Base-by-base conservation (phyloP, 176 grass and related monocot species). In the Ampelocalamus luodianensis region DNA sequence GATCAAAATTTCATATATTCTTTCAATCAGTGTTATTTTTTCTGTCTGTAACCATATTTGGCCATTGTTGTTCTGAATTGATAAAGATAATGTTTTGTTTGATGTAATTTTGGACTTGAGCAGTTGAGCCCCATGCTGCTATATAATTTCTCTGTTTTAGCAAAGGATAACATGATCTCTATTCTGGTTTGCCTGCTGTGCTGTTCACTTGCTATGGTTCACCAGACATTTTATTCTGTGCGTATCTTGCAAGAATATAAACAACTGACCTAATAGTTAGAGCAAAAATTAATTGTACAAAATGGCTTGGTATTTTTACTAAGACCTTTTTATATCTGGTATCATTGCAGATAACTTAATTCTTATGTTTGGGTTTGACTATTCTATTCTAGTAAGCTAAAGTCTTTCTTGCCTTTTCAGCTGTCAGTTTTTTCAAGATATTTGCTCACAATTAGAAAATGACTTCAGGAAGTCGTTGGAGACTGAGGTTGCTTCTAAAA, bases 401-500 rank as follows among this genome's bases (percentile, higher is more conserved):
- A 22, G 5, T 40, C 78, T 67, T 79, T 70, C 67, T 68, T 85
- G 44, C 32, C 62, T 89, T 84, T 80, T 49, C 93, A 98, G 96
- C 82, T 91, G 72, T 16, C 96, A 95, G 69, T 98, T 98, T 82
- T 95, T 43, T 39, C 83, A 95, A 81, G 96, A 98, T 86, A 95
- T 98, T 65, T 79, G 84, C 61, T 90, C 84, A 69, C 96, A 98
- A 43, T 69, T 98, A 80, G 90, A 94, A 86, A 98, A 98, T 67
- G 96, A 98, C 68, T 98, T 98, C 83, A 84, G 90, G 71, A 92
- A 92, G 64, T 90, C 87, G 3, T 82, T 98, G 85, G 90, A 95
- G 76, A 70, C 89, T 76, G 93, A 98, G 96, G 96, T 98, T 78
- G 64, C 44, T 54, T 79, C 51, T 73, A 60, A 64, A 78, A 45